A percentile compares a stretch with the other conserved stretches of the same genome.
phyloP scores from a whole-genome alignment of 1,284 basidiomycete genomes.

The Heliocybe sulcata region DNA sequence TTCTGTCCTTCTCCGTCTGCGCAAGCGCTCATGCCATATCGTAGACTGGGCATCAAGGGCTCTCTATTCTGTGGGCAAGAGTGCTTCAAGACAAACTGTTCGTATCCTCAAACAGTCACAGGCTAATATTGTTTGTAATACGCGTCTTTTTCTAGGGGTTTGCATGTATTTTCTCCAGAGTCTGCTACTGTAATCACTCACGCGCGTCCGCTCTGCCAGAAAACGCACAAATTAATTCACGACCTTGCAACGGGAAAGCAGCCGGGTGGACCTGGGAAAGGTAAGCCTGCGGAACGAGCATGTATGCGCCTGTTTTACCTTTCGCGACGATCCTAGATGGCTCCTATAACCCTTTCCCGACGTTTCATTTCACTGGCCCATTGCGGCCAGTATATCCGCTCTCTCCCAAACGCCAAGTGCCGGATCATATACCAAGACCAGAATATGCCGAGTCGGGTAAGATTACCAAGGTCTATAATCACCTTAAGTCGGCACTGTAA shows the following conservation, averaged over 20 bases:
- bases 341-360: constrained; percentile 70
- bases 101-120: constrained; percentile 22
- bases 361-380: constrained; percentile 61
- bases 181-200: background rate
- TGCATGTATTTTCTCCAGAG: constrained; percentile 3
- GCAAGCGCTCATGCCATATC: constrained; percentile 8
- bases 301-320: constrained; percentile 1
- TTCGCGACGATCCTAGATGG: constrained; percentile 37
- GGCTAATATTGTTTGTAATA: background rate
- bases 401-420: constrained; percentile 61
- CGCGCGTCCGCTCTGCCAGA: constrained; percentile 34
- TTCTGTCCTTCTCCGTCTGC: constrained; percentile 10
- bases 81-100: constrained; percentile 81
- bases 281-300: constrained; percentile 11
- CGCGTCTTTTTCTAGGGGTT: background rate
- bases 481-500: constrained; percentile 19
- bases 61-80: constrained; percentile 83
- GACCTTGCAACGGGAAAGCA: constrained; percentile 40
- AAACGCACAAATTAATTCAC: constrained; percentile 74
- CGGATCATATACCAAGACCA: constrained; percentile 69
- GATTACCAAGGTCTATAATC: constrained; percentile 20
- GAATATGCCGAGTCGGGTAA: constrained; percentile 75
- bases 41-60: constrained; percentile 70
- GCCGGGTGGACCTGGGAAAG: background rate
- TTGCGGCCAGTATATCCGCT: constrained; percentile 73